Percentiles rank a stretch among this genome's conserved stretches.
Evolutionary conservation across 108 stramenopile species (phyloP).

Genomic region (Bacterosira constricta): DNA sequence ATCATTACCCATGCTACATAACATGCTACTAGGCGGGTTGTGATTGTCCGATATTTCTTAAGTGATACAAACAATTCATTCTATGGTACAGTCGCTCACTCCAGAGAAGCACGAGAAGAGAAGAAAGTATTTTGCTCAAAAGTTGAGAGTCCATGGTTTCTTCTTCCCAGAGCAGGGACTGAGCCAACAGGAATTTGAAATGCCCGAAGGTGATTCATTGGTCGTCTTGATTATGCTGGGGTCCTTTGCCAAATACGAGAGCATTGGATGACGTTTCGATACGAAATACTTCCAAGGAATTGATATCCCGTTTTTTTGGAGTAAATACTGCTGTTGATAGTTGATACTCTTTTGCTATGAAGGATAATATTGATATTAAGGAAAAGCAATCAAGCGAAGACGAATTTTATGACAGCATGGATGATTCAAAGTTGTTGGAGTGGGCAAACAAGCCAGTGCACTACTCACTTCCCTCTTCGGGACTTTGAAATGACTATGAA

Average conservation of each 20-base stretch:
- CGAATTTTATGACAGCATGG: slow-evolving; percentile 6
- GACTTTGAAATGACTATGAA: not conserved
- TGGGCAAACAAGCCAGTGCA: not conserved
- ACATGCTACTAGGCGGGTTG: too few relatives aligned
- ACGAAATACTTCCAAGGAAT: slow-evolving; percentile 45
- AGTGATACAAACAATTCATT: too few relatives aligned
- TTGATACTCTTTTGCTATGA: too few relatives aligned
- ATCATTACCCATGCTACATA: too few relatives aligned
- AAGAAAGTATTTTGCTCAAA: too few relatives aligned
- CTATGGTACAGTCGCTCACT: too few relatives aligned
- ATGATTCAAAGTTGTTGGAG: slow-evolving; percentile 8
- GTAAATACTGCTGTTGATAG: not conserved
- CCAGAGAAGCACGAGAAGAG: too few relatives aligned
- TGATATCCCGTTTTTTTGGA: slow-evolving; percentile 33
- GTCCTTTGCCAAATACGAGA: too few relatives aligned
- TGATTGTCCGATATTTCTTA: too few relatives aligned
- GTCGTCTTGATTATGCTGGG: slow-evolving; percentile 53
- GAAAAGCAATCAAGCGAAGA: not conserved
- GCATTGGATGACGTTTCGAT: slow-evolving; percentile 56
- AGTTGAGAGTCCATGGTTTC: too few relatives aligned
- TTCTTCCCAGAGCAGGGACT: too few relatives aligned
- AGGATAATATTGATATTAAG: not conserved
- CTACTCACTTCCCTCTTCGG: not conserved
- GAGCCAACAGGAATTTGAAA: too few relatives aligned
- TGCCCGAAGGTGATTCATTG: slow-evolving; percentile 56